Evolutionary conservation across 2,329 filamentous ascomycete genomes (phyloP), one percentile per base, ranked within the genome.

Genomic region (Ceratocystis colombiana): DNA sequence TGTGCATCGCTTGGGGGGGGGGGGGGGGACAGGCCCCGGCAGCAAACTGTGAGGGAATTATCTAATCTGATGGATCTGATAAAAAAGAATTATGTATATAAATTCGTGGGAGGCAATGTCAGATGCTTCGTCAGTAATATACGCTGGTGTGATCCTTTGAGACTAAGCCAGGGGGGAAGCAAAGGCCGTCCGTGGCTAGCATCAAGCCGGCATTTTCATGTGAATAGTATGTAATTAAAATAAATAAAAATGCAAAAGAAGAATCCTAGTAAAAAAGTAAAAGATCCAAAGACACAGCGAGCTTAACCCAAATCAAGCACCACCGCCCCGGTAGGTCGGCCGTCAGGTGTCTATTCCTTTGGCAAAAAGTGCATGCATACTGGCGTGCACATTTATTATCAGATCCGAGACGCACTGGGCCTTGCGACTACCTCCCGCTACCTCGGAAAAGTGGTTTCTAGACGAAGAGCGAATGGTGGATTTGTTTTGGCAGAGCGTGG

Each of bases 41-140:
- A 44, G 12, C 15, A 12, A 25, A 57, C 12, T 64, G 53, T 66
- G 76, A 76, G 76, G 73, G 73, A 75, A 74, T 76, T 78, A 80
- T 80, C 79, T 78, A 78, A 80, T 80, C 55, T 59, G 55, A 37
- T 59, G 55, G 74, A 81, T 82, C 79, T 79, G 79, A 81, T 81
- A 80, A 80, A 78, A 73, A 69, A 67, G 3, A n/a, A 61, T 61
- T 17, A 15, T 12, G 37, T 41, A 0, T 5, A 15, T 41, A 12
- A 37, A 28, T 53, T 53, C 48, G 17, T 53, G 48, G 15, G 7
- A n/a, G 3, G 55, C 55, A 15, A 30, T 59, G 28, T 59, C 55
- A 59, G 17, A 37, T 37, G 55, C 1, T 59, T 37, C 55, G 12
- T 28, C 17, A 53, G 22, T 22, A 50, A 33, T 33, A 33, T 33